These are phyloP conservation scores for Trichosporon ovoides DNA, from an alignment of 1,284 basidiomycete species.

Conservation along the genomic window DNA sequence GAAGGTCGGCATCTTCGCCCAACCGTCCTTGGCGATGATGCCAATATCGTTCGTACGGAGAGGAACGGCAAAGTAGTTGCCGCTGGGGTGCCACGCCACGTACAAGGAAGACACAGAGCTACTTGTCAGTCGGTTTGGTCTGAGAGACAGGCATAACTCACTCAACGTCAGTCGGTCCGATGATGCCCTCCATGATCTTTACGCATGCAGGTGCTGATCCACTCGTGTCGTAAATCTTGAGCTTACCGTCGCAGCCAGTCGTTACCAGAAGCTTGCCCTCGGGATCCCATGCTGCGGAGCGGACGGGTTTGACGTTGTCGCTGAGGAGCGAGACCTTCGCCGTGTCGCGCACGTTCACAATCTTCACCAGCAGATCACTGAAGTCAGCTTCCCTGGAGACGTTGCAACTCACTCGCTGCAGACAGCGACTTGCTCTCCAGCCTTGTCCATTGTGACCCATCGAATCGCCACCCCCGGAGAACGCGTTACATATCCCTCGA, in stretches of 20 bases:
- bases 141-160: conserved; percentile 45
- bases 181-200: conserved; percentile 71
- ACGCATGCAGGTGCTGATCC: conserved; percentile 58
- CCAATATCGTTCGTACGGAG: conserved; percentile 77
- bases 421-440: conserved; percentile 71
- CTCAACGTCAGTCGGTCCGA: conserved; percentile 66
- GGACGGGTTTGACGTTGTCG: conserved; percentile 70
- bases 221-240: conserved; percentile 81
- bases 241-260: conserved; percentile 66
- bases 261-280: conserved; percentile 64
- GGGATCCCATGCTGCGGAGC: conserved; percentile 86
- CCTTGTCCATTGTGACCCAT: conserved; percentile 71
- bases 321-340: conserved; percentile 61
- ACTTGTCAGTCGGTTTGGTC: conserved; percentile 49
- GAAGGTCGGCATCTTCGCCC: conserved; percentile 64
- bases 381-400: not conserved
- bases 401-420: conserved; percentile 70
- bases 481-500: conserved; percentile 63
- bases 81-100: conserved; percentile 87
- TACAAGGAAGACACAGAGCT: conserved; percentile 62
- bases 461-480: conserved; percentile 66
- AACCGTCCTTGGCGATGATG: conserved; percentile 64
- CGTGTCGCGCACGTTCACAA: conserved; percentile 73
- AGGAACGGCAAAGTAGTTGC: conserved; percentile 76
- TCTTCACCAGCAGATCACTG: conserved; percentile 76